Evolutionary conservation across 2,329 filamentous ascomycete species (phyloP).

Genomic region (Diatrype stigma): DNA sequence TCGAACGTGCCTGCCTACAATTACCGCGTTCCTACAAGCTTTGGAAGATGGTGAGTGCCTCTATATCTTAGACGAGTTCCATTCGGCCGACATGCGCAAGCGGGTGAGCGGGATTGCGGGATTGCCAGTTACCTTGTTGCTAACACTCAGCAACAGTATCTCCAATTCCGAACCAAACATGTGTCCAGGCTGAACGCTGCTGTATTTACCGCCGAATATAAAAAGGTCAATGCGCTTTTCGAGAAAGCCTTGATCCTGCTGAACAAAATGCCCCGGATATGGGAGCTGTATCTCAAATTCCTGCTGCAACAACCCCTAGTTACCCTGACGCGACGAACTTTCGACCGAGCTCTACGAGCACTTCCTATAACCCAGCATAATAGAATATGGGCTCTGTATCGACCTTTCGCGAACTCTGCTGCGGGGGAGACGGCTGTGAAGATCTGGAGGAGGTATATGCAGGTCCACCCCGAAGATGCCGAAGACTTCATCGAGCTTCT

Average conservation of each 20-base stretch:
- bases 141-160: constrained; percentile 54
- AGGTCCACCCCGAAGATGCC: constrained; percentile 90
- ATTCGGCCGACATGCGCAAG: not conserved
- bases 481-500: constrained; percentile 95
- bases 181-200: constrained; percentile 79
- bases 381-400: constrained; percentile 89
- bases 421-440: constrained; percentile 86
- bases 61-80: constrained; percentile 2
- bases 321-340: constrained; percentile 78
- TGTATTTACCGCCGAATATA: constrained; percentile 72
- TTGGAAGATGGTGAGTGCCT: constrained; percentile 76
- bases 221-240: constrained; percentile 92
- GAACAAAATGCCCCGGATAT: constrained; percentile 98
- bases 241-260: constrained; percentile 87
- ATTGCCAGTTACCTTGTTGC: too few relatives aligned
- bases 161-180: constrained; percentile 78
- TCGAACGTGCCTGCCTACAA: constrained; percentile 86
- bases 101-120: too few relatives aligned
- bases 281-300: constrained; percentile 95
- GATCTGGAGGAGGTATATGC: constrained; percentile 94
- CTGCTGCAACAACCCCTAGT: constrained; percentile 88
- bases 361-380: constrained; percentile 93
- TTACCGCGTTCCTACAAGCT: constrained; percentile 95
- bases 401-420: constrained; percentile 85
- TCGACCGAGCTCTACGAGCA: constrained; percentile 87